Base-by-base conservation (phyloP, 352 stramenopile genomes). In the Globisporangium ultimum region DNA sequence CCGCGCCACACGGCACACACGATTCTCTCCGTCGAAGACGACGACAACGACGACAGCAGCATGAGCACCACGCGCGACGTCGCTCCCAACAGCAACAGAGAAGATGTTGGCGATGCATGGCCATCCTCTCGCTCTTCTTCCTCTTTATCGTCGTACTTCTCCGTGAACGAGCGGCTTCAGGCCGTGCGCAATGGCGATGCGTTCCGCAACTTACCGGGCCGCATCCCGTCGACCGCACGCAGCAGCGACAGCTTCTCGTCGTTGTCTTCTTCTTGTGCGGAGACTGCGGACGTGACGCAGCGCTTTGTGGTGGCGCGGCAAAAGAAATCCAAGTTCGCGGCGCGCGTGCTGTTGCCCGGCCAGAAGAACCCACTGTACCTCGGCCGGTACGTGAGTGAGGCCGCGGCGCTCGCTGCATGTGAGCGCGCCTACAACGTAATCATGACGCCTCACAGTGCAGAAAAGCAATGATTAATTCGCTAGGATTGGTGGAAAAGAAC, bases 311-410 rank as follows among this genome's bases (percentile, higher is more conserved):
- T 88, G 45, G 87, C 78, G 10, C 66, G 63, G 17, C 77, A 91
- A 58, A 80, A 67, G 64, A 84, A 87, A 17, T 74, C 67, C 48
- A 85, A 74, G 40, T 89, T 77, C 58, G 71, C 72, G 2, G 81
- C 81, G 45, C 81, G 82, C 36, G 62, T 91, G 28, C 70, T 87
- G 52, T 53, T 89, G 20, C 63, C 68, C 9, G 79, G 78, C 0
- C 79, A 88, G 45, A 51, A 66, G 20, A 91, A 89, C 12, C 79
- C 77, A 32, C 67, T 91, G 11, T 89, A 91, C 41, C 52, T 91
- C 6, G 81, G 81, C 2, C 68, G 81, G 32, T 91, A 85, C 66
- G 79, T 78, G 55, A 88, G 65, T 36, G 75, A 89, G 70, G 76
- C 72, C 6, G 77, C 81, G 2, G 81, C 81, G 10, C 65, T 78